Percentiles rank a stretch among this genome's conserved stretches.
These are phyloP conservation scores for Conoideocrella luteorostrata DNA, from an alignment of 2,329 filamentous ascomycete species.

Conservation along the genomic window DNA sequence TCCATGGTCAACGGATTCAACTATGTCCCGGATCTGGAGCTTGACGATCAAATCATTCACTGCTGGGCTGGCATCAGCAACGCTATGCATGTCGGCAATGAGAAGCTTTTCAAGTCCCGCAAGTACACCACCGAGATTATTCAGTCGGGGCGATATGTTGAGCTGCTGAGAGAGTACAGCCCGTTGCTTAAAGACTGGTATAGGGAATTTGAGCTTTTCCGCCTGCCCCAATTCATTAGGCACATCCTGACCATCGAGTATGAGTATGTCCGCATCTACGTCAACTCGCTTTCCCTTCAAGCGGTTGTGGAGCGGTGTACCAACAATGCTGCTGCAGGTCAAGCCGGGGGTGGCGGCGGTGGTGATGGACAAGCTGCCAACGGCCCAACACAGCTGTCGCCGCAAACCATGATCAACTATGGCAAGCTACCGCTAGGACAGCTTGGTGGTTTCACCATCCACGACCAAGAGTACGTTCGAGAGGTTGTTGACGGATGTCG, in stretches of 20 bases:
- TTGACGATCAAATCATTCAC: conserved; percentile 67
- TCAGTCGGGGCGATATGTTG: conserved; percentile 76
- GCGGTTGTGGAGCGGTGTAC: conserved; percentile 92
- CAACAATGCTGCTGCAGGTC: conserved; percentile 60
- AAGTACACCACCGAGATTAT: conserved; percentile 87
- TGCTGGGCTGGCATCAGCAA: conserved; percentile 93
- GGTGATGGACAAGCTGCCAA: conserved; percentile 23
- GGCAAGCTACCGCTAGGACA: conserved; percentile 58
- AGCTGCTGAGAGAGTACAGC: conserved; percentile 73
- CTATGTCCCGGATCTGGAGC: conserved; percentile 59
- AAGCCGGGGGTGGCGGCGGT: conserved; percentile 31
- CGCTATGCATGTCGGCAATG: conserved; percentile 85
- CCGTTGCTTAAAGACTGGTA: conserved; percentile 75
- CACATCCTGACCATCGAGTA: conserved; percentile 91
- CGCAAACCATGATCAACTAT: conserved; percentile 59
- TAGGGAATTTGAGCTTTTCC: conserved; percentile 72
- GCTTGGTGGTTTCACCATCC: conserved; percentile 55
- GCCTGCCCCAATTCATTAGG: conserved; percentile 57
- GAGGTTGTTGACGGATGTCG: conserved; percentile 74
- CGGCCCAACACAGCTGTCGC: conserved; percentile 38
- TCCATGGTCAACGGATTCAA: conserved; percentile 54
- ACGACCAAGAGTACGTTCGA: conserved; percentile 66
- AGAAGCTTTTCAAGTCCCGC: conserved; percentile 79
- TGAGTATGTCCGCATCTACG: conserved; percentile 88
- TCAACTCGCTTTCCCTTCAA: conserved; percentile 90